Conservation (phyloP, 1,284 basidiomycete species). For the Trichosporon sp. region DNA sequence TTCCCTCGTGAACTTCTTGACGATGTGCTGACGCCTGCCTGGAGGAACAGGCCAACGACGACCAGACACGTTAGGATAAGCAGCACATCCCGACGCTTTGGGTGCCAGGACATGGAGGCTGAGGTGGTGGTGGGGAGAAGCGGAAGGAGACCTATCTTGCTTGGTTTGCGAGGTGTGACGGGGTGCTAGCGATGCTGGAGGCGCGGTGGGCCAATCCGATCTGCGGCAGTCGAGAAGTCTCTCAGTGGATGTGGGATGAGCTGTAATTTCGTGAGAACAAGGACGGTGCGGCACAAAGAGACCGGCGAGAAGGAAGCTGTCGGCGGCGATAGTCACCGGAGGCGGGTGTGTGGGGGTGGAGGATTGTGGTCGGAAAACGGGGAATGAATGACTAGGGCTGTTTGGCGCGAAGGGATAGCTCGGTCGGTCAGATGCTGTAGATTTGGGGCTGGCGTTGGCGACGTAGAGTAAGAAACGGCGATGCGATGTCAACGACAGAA, state of each 20-base stretch:
- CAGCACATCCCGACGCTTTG: slow-evolving; percentile 42
- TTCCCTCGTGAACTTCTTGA: not conserved
- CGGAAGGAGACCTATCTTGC: not conserved
- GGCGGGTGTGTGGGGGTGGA: not conserved
- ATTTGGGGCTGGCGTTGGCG: not conserved
- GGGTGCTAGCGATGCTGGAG: not conserved
- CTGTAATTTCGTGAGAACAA: not conserved
- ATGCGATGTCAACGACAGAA: too few species aligned
- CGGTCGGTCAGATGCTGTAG: not conserved
- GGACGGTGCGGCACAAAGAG: not conserved
- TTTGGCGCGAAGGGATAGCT: not conserved
- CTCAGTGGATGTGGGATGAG: not conserved
- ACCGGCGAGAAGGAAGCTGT: not conserved
- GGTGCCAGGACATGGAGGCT: slow-evolving; percentile 28
- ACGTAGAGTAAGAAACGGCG: not conserved
- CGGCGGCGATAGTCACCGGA: not conserved
- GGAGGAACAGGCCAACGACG: slow-evolving; percentile 40
- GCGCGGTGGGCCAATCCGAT: not conserved
- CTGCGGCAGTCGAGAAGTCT: not conserved
- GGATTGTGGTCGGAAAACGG: not conserved
- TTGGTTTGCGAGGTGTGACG: not conserved
- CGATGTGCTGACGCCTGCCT: slow-evolving; percentile 32
- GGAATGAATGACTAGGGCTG: not conserved
- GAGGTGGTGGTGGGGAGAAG: not conserved
- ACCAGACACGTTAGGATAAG: slow-evolving; percentile 37